Conservation (phyloP, 2,329 filamentous ascomycete species). For the Colletotrichum orchidophilum region DNA sequence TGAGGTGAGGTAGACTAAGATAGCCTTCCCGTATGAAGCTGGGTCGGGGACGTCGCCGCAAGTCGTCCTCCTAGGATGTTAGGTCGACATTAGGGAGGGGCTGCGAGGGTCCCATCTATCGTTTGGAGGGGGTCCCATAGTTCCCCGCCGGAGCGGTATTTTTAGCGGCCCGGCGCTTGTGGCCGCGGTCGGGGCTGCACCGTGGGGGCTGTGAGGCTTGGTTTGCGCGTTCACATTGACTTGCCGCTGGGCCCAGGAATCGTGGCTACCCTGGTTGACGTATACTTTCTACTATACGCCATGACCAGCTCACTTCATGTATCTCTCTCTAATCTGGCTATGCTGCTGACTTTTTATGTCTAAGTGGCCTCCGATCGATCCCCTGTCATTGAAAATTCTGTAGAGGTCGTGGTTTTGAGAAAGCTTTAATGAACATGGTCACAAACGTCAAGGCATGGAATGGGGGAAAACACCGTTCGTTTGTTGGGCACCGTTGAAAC, state of each 20-base stretch:
- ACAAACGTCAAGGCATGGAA: not conserved
- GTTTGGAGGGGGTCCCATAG: constrained; percentile 4
- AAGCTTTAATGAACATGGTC: not conserved
- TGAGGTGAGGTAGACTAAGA: not conserved
- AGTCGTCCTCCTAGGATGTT: not conserved
- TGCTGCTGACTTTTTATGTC: not conserved
- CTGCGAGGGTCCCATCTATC: constrained; percentile 9
- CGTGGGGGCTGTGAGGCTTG: constrained; percentile 15
- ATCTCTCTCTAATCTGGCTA: not conserved
- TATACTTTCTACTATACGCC: not conserved
- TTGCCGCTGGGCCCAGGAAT: not conserved
- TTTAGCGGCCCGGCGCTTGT: constrained; percentile 30
- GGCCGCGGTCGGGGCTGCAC: constrained; percentile 27
- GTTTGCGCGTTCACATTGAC: not conserved
- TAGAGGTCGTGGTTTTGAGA: not conserved
- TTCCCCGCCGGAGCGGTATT: constrained; percentile 29
- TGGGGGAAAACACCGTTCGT: not conserved
- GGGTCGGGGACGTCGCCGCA: not conserved
- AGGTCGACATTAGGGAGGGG: constrained; percentile 4
- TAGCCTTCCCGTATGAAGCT: not conserved
- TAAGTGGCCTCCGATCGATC: not conserved
- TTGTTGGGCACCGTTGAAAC: not conserved
- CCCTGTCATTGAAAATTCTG: not conserved
- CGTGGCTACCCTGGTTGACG: not conserved
- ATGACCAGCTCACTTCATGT: not conserved